Evolutionary conservation across 78 protist genomes (phyloP), one percentile per base, ranked within the genome.

Genomic region (Polysphondylium violaceum): DNA sequence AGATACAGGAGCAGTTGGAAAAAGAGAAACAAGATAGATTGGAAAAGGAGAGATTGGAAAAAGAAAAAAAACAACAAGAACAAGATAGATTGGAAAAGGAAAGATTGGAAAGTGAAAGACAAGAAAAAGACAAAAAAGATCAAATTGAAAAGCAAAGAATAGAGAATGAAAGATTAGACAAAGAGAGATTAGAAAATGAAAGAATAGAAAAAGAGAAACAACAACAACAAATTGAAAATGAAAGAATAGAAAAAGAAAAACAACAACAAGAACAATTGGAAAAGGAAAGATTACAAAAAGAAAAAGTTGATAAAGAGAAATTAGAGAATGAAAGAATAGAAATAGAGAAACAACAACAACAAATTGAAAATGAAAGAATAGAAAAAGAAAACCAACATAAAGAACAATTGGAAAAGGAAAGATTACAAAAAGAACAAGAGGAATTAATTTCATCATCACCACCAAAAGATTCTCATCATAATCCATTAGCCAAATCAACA

Each of bases 131-230:
- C 31, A 27, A 33, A 36, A 50, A 33, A 1, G 65, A 56, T 50
- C 69, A 27, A 78, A 75, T 41, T 21, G 75, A 35, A 29, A 64
- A 65, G 64, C 51, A 78, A 78, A 65, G 65, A 21, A 21, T 50
- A 55, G n/a, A 11, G 6, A n/a, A 21, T 0, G 35, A 65, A 38
- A 47, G 65, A 60, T 51, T 41, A 77, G 58, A 41, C 14, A 43
- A 44, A 6, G 68, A 43, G 21, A 40, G 59, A 56, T 21, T n/a
- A 76, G 2, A 36, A 21, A 27, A 1, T 2, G 3, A 50, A 47
- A n/a, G 11, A 2, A 5, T 9, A 6, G 12, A 21, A 12, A 9
- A 58, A 58, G 63, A 58, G 23, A 1, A 65, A 21, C 19, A 29
- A 71, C 3, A 50, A 71, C 3, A 25, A 50, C 2, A 5, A 6